Conservation (phyloP, 2,329 filamentous ascomycete species). For the Teratosphaeria destructans region DNA sequence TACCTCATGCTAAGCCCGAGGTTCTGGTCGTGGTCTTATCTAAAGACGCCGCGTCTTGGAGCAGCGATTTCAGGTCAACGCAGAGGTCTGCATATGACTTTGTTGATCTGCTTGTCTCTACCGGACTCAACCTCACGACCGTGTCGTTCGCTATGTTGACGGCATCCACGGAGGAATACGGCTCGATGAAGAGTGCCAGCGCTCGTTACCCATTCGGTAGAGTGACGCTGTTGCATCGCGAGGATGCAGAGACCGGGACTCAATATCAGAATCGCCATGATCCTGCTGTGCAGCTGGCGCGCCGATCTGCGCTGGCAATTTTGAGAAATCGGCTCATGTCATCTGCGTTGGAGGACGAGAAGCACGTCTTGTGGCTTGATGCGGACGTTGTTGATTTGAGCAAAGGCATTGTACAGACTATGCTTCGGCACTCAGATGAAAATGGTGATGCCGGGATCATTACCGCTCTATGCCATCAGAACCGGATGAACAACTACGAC, state of each 20-base stretch:
- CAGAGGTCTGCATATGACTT: constrained; percentile 7
- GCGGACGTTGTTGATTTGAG: constrained; percentile 29
- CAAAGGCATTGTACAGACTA: constrained; percentile 20
- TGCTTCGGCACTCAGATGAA: constrained; percentile 20
- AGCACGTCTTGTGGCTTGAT: constrained; percentile 29
- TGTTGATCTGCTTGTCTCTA: constrained; percentile 7
- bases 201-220: constrained; percentile 5
- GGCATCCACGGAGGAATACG: constrained; percentile 5
- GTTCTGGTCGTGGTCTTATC: constrained; percentile 7
- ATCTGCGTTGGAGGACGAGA: constrained; percentile 21
- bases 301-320: constrained; percentile 19
- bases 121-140: constrained; percentile 4
- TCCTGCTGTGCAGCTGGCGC: constrained; percentile 10
- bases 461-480: constrained; percentile 25
- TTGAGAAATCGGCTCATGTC: constrained; percentile 28
- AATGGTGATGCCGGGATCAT: constrained; percentile 23
- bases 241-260: constrained; percentile 1
- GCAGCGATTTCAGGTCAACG: constrained; percentile 10
- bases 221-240: constrained; percentile 2
- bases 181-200: constrained; percentile 2
- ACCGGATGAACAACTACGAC: constrained; percentile 26
- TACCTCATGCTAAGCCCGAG: constrained; percentile 1
- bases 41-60: constrained; percentile 9
- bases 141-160: constrained; percentile 9
- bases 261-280: constrained; percentile 8